A percentile compares a stretch with the other conserved stretches of the same genome.
These are phyloP conservation scores for Flammula alnicola DNA, from an alignment of 1,284 basidiomycete genomes.

Conservation along the genomic window DNA sequence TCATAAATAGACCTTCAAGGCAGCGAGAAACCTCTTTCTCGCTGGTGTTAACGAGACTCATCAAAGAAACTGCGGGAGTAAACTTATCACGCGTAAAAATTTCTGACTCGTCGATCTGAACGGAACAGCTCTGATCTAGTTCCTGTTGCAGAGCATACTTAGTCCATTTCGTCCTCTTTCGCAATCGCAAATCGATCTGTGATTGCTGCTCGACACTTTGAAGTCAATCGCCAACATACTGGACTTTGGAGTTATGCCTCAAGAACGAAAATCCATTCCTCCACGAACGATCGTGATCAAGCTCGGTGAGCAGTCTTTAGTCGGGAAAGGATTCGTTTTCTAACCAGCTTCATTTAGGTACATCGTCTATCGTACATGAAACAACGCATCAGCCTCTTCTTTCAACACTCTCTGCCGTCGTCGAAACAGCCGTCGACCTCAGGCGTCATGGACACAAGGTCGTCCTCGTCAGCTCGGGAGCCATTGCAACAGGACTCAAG, in stretches of 20 bases:
- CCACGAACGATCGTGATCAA: slow-evolving; percentile 84
- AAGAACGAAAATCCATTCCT: slow-evolving; percentile 21
- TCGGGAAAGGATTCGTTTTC: not conserved
- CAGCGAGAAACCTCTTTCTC: not conserved
- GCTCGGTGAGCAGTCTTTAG: slow-evolving; percentile 57
- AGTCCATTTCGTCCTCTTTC: not conserved
- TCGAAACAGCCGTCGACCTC: slow-evolving; percentile 88
- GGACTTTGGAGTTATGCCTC: slow-evolving; percentile 25
- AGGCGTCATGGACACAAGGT: slow-evolving; percentile 88
- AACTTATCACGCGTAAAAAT: not conserved
- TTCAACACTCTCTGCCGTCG: slow-evolving; percentile 88
- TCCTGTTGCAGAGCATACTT: not conserved
- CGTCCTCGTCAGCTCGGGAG: slow-evolving; percentile 94
- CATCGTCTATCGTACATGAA: slow-evolving; percentile 93
- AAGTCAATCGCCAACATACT: no score
- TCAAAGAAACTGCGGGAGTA: not conserved
- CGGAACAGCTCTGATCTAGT: not conserved
- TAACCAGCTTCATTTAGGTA: slow-evolving; percentile 54
- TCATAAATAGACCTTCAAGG: not conserved
- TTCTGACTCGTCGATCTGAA: slow-evolving; percentile 1
- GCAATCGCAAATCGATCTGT: no score
- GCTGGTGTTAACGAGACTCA: not conserved
- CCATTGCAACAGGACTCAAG: slow-evolving; percentile 93
- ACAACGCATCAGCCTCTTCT: slow-evolving; percentile 89
- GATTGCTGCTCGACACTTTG: no score